These are phyloP conservation scores for Keithomyces neogunnii DNA, from an alignment of 2,329 filamentous ascomycete genomes.

Conservation along the genomic window DNA sequence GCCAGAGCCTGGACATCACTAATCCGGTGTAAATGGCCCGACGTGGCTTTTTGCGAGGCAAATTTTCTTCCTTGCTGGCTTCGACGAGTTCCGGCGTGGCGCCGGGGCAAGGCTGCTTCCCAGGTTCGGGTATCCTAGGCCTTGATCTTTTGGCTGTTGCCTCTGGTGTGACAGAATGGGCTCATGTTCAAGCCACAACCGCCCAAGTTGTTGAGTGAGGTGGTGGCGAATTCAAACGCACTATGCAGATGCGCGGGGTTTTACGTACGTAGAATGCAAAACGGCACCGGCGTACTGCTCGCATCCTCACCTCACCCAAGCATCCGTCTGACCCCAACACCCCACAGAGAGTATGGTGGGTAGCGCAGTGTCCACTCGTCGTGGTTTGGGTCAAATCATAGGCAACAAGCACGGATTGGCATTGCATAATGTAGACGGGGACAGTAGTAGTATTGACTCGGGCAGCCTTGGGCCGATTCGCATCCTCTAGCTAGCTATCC, in stretches of 20 bases:
- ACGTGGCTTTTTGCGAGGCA: background rate
- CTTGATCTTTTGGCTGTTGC: too few species aligned
- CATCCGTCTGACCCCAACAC: background rate
- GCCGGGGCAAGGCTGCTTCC: too few species aligned
- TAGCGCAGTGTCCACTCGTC: background rate
- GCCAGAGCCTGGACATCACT: background rate
- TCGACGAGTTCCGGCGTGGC: too few species aligned
- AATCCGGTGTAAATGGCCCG: background rate
- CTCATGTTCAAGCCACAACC: background rate
- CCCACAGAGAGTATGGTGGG: background rate
- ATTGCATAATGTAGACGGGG: background rate
- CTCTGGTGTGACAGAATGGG: background rate
- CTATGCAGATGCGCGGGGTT: background rate
- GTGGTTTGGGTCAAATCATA: background rate
- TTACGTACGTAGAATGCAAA: background rate
- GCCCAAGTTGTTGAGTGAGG: background rate
- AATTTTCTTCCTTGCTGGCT: too few species aligned
- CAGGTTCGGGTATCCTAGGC: too few species aligned
- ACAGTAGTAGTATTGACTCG: conserved; percentile 6
- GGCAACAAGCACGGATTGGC: background rate
- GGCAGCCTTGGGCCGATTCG: conserved; percentile 1
- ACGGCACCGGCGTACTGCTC: background rate
- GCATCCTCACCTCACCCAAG: background rate
- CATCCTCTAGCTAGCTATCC: conserved; percentile 4
- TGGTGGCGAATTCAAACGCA: background rate